phyloP scores from a whole-genome alignment of 2,329 filamentous ascomycete species.

The Massarina eburnea region DNA sequence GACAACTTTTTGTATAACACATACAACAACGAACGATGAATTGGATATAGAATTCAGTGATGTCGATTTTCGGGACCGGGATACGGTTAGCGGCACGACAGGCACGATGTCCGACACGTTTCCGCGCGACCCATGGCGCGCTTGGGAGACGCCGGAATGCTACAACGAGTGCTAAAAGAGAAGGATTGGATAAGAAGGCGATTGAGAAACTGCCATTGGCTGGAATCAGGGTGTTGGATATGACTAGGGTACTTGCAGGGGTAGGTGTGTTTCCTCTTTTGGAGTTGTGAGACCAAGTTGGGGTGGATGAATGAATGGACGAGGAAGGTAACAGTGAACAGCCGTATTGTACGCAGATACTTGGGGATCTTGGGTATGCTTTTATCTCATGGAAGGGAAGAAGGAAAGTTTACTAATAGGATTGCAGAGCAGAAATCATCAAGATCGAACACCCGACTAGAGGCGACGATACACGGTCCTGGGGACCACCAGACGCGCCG shows the following conservation, averaged over 20 bases:
- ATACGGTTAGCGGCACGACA: constrained; percentile 6
- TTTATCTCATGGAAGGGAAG: neutral
- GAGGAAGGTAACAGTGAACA: constrained; percentile 44
- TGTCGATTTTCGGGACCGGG: constrained; percentile 8
- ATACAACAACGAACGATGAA: constrained; percentile 9
- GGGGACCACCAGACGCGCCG: constrained; percentile 89
- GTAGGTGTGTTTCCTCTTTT: constrained; percentile 56
- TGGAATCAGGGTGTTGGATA: constrained; percentile 86
- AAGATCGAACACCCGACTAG: constrained; percentile 92
- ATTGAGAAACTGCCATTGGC: constrained; percentile 68
- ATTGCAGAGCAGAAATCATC: constrained; percentile 81
- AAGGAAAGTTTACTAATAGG: constrained; percentile 9
- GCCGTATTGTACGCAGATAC: constrained; percentile 96
- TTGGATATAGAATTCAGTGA: constrained; percentile 18
- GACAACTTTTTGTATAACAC: constrained; percentile 13
- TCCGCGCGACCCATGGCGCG: constrained; percentile 6
- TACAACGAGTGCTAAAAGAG: constrained; percentile 30
- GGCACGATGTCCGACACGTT: constrained; percentile 2
- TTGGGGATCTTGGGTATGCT: constrained; percentile 86
- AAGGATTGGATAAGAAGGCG: constrained; percentile 30
- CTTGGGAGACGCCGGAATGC: constrained; percentile 40
- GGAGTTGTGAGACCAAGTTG: neutral
- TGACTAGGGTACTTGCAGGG: constrained; percentile 92
- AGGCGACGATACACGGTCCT: constrained; percentile 92
- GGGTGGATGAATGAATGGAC: neutral